Percentiles rank a stretch among this genome's conserved stretches.
phyloP scores from a whole-genome alignment of 2,329 filamentous ascomycete genomes.

The Fusarium neocosmosporiellum region DNA sequence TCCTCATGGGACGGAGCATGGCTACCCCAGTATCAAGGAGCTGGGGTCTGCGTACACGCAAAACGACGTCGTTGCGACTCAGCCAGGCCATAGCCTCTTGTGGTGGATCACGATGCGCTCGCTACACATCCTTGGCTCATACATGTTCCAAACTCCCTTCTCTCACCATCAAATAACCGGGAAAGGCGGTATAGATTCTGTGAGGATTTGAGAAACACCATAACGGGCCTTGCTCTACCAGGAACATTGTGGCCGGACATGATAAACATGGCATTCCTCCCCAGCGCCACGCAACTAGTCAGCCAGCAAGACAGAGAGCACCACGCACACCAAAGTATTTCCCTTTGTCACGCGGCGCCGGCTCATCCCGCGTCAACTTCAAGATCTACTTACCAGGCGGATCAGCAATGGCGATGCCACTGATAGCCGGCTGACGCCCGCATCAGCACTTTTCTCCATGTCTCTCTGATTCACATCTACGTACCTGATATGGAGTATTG shows the following conservation, averaged over 20 bases:
- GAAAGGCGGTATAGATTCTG: neutral
- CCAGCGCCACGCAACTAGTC: slow-evolving; percentile 4
- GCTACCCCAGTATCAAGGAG: slow-evolving; percentile 23
- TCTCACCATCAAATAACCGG: neutral
- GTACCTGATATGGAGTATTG: neutral
- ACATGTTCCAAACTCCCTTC: neutral
- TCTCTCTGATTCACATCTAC: neutral
- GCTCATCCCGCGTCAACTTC: slow-evolving; percentile 26
- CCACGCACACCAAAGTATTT: neutral
- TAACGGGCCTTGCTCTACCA: neutral
- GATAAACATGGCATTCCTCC: neutral
- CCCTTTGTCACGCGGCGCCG: slow-evolving; percentile 27
- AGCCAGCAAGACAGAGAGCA: slow-evolving; percentile 1
- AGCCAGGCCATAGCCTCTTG: neutral
- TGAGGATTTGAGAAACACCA: neutral
- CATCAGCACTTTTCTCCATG: neutral
- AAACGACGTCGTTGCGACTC: neutral
- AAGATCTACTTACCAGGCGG: slow-evolving; percentile 4
- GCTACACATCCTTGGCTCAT: neutral
- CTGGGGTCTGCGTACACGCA: slow-evolving; percentile 4
- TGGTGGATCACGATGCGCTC: slow-evolving; percentile 6
- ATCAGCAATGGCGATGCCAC: neutral
- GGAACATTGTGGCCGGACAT: neutral
- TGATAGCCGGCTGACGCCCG: neutral
- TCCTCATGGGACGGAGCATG: slow-evolving; percentile 22